Percentiles rank a stretch among this genome's conserved stretches.
These are phyloP conservation scores for Cardamine resedifolia DNA, from an alignment of 345 rosid genomes.

Conservation along the genomic window DNA sequence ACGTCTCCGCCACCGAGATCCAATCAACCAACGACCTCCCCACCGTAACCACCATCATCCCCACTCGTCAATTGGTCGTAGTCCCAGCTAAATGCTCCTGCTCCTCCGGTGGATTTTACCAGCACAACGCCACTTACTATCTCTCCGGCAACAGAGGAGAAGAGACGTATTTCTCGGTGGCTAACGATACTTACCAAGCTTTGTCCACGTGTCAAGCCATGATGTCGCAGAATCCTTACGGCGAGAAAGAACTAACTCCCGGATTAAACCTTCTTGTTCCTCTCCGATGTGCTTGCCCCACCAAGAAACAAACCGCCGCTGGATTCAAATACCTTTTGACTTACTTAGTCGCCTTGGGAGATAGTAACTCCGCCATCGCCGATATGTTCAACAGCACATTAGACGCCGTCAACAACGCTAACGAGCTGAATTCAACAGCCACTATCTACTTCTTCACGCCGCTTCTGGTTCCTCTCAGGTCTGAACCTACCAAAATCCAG, in stretches of 20 bases:
- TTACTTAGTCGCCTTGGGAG: constrained; percentile 50
- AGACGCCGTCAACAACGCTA: constrained; percentile 49
- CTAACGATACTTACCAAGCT: constrained; percentile 86
- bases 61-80: constrained; percentile 40
- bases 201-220: constrained; percentile 87
- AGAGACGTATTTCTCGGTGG: constrained; percentile 55
- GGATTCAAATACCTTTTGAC: constrained; percentile 59
- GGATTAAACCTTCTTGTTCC: constrained; percentile 50
- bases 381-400: constrained; percentile 41
- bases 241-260: constrained; percentile 18
- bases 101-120: constrained; percentile 58
- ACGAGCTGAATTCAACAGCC: constrained; percentile 34
- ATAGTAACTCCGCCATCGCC: constrained; percentile 51
- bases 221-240: constrained; percentile 58
- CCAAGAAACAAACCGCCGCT: constrained; percentile 49
- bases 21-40: constrained; percentile 58
- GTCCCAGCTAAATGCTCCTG: constrained; percentile 74
- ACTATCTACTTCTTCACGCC: constrained; percentile 61
- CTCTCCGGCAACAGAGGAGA: constrained; percentile 37
- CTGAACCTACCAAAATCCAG: constrained; percentile 44
- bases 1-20: constrained; percentile 42
- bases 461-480: constrained; percentile 61
- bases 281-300: constrained; percentile 84
- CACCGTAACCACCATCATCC: constrained; percentile 37
- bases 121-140: constrained; percentile 61